These are phyloP conservation scores for Brettanomyces custersianus DNA, from an alignment of 805 yeast species.

Conservation along the genomic window DNA sequence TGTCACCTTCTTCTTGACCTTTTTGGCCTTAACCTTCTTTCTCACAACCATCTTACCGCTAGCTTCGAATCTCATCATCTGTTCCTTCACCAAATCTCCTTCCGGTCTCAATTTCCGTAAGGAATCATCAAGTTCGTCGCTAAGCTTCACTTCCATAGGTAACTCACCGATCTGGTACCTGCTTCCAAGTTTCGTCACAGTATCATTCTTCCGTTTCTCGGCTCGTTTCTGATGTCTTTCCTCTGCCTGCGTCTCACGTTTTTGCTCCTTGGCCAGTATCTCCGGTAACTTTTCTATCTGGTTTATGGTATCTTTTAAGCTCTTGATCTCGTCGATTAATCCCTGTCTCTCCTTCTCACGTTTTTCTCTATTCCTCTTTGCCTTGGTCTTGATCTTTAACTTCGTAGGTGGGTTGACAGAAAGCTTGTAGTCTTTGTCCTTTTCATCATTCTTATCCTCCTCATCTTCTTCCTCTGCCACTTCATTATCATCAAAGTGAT, in stretches of 20 bases:
- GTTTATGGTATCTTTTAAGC: constrained; percentile 48
- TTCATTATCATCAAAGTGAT: constrained; percentile 50
- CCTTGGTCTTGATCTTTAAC: constrained; percentile 63
- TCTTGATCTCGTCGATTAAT: constrained; percentile 45
- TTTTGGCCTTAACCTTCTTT: constrained; percentile 53
- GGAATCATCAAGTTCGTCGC: constrained; percentile 83
- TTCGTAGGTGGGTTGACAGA: constrained; percentile 68
- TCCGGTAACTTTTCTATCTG: constrained; percentile 48
- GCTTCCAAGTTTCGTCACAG: constrained; percentile 30
- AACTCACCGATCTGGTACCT: constrained; percentile 33
- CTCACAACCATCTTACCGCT: constrained; percentile 84
- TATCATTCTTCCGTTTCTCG: constrained; percentile 13
- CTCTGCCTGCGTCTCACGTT: constrained; percentile 3
- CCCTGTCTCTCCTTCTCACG: constrained; percentile 50
- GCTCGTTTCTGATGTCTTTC: constrained; percentile 3
- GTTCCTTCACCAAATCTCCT: constrained; percentile 77
- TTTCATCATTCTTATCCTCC: constrained; percentile 30
- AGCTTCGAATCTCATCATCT: constrained; percentile 73
- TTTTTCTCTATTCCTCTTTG: constrained; percentile 65
- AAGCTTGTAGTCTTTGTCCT: constrained; percentile 31
- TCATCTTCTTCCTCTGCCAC: constrained; percentile 35
- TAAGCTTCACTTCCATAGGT: constrained; percentile 68
- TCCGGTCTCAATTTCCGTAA: constrained; percentile 82
- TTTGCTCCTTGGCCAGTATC: constrained; percentile 24
- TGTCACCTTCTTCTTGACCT: constrained; percentile 64